A percentile compares a stretch with the other conserved stretches of the same genome.
Evolutionary conservation across 2,329 filamentous ascomycete species (phyloP).

Genomic region (Xylariaceae sp.): DNA sequence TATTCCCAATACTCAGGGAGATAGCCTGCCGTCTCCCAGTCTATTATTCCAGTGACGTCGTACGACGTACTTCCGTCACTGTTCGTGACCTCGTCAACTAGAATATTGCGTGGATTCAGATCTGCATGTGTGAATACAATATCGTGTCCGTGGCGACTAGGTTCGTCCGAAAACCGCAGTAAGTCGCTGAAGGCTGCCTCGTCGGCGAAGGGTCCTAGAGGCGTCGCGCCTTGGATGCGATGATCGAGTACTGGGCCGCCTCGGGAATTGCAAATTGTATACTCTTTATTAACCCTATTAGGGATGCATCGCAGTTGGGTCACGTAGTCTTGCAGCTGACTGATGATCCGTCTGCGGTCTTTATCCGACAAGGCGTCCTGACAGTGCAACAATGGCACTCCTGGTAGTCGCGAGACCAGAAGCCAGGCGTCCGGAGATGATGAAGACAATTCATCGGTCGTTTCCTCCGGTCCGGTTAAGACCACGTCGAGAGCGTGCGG

Average conservation of each 20-base stretch:
- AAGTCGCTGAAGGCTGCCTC: conserved; percentile 31
- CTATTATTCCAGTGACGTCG: conserved; percentile 27
- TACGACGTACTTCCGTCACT: conserved; percentile 23
- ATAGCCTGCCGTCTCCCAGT: conserved; percentile 28
- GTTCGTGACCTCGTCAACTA: conserved; percentile 21
- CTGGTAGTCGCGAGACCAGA: conserved; percentile 21
- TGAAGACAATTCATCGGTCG: not conserved
- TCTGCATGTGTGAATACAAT: conserved; percentile 33
- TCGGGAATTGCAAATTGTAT: conserved; percentile 30
- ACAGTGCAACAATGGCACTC: conserved; percentile 17
- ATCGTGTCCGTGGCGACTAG: conserved; percentile 25
- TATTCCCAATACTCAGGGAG: conserved; percentile 32
- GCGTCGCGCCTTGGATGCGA: conserved; percentile 22
- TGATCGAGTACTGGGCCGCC: conserved; percentile 25
- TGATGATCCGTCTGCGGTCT: conserved; percentile 19
- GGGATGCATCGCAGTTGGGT: conserved; percentile 27
- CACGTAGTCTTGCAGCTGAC: conserved; percentile 25
- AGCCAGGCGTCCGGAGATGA: conserved; percentile 13
- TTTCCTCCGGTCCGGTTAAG: not conserved
- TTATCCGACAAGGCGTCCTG: conserved; percentile 24
- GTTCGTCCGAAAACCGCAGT: conserved; percentile 28
- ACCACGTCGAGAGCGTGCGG: conserved; percentile 26
- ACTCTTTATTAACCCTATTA: conserved; percentile 6
- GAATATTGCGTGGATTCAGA: conserved; percentile 32
- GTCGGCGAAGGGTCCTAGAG: conserved; percentile 28